A percentile compares a stretch with the other conserved stretches of the same genome.
Conservation (phyloP, 768 basidiomycete genomes). For the Tricholomella constricta region DNA sequence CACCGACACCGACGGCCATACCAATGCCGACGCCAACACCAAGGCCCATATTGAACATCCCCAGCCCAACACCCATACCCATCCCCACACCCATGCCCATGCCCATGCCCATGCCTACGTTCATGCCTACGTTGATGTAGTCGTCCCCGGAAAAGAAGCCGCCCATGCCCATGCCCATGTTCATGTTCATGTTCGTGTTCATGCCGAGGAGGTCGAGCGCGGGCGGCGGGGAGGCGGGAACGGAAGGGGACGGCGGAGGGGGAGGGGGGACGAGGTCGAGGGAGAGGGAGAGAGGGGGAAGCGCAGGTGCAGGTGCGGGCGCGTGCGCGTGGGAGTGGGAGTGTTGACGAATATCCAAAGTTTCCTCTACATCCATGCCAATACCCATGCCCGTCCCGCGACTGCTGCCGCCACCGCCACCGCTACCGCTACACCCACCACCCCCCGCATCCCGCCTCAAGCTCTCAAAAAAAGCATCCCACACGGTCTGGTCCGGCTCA, state of each 20-base stretch:
- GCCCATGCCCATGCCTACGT: background rate
- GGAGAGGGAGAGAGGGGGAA: background rate
- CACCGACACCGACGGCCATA: conserved; percentile 10
- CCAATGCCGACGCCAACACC: conserved; percentile 2
- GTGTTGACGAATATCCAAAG: too few relatives aligned
- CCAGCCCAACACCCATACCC: conserved; percentile 3
- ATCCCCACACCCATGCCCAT: background rate
- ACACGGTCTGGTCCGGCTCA: conserved; percentile 8
- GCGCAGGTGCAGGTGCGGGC: background rate
- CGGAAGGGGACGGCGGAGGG: too few relatives aligned
- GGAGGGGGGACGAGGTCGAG: background rate
- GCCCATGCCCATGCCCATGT: conserved; percentile 5
- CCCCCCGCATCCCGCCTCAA: conserved; percentile 11
- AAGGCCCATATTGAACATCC: too few relatives aligned
- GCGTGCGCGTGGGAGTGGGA: background rate
- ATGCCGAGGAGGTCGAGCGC: conserved; percentile 1
- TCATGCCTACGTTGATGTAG: background rate
- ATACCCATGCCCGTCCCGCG: conserved; percentile 2
- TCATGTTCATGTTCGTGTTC: conserved; percentile 12
- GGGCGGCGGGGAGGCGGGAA: background rate
- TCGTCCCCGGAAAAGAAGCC: background rate
- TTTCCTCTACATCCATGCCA: background rate
- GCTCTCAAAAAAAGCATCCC: conserved; percentile 20
- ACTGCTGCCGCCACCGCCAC: background rate
- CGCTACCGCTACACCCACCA: background rate